A percentile compares a stretch with the other conserved stretches of the same genome.
Conservation (phyloP, 805 yeast species). For the Ogataea pini region DNA sequence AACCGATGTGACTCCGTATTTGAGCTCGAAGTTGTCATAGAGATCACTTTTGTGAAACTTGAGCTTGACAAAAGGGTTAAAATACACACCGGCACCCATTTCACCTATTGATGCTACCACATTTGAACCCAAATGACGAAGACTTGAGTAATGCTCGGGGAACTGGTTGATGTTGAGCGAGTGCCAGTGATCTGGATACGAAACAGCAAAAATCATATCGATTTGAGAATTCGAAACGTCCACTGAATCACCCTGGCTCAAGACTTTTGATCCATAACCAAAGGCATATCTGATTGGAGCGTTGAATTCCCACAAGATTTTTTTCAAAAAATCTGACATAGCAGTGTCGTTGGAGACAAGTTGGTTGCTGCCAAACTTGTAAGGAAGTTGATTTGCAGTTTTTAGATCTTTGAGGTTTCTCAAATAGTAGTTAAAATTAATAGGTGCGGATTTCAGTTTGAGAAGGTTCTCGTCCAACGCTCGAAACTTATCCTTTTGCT, state of each 20-base stretch:
- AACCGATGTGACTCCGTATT: slow-evolving; percentile 83
- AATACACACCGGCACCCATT: slow-evolving; percentile 87
- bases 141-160: slow-evolving; percentile 75
- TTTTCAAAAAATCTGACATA: slow-evolving; percentile 45
- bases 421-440: slow-evolving; percentile 38
- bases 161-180: slow-evolving; percentile 62
- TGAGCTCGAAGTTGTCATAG: slow-evolving; percentile 44
- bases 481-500: slow-evolving; percentile 27
- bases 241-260: slow-evolving; percentile 59
- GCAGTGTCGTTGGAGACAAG: slow-evolving; percentile 44
- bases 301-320: slow-evolving; percentile 56
- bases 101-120: slow-evolving; percentile 60
- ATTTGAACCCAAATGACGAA: slow-evolving; percentile 60
- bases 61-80: slow-evolving; percentile 82
- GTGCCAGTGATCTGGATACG: slow-evolving; percentile 77
- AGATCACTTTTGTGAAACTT: slow-evolving; percentile 37
- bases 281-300: slow-evolving; percentile 79
- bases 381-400: slow-evolving; percentile 49
- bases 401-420: slow-evolving; percentile 34
- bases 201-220: slow-evolving; percentile 82
- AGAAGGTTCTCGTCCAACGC: slow-evolving; percentile 31
- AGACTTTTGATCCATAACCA: slow-evolving; percentile 95
- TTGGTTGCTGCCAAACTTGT: slow-evolving; percentile 61
- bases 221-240: slow-evolving; percentile 59
- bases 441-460: slow-evolving; percentile 34